Percentiles rank a stretch among this genome's conserved stretches.
Conservation (phyloP, 164 flowering plant genomes). For the Malania oleifera region DNA sequence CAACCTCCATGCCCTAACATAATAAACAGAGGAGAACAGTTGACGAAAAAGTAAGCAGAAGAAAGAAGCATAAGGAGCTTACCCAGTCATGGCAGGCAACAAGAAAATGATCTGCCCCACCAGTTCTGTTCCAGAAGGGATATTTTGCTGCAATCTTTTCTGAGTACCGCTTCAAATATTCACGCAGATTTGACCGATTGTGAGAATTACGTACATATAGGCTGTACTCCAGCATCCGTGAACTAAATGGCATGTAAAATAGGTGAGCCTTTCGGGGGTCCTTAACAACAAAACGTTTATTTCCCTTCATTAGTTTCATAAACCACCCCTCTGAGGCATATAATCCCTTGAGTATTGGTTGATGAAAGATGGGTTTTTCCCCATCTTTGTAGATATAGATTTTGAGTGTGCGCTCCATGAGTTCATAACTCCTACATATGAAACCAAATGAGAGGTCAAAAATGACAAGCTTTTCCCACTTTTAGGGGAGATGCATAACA, state of each 20-base stretch:
- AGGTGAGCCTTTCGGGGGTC: conserved; percentile 48
- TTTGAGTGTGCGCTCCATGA: conserved; percentile 48
- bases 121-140: conserved; percentile 54
- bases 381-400: conserved; percentile 56
- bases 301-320: conserved; percentile 54
- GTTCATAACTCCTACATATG: conserved; percentile 41
- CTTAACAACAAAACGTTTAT: conserved; percentile 36
- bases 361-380: conserved; percentile 46
- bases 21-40: neutral
- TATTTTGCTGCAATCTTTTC: conserved; percentile 41
- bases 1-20: too few relatives aligned
- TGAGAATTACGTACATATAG: conserved; percentile 51
- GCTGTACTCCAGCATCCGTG: conserved; percentile 32
- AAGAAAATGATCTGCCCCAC: conserved; percentile 61
- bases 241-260: conserved; percentile 59
- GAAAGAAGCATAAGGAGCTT: conserved; percentile 11
- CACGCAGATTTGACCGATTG: conserved; percentile 29
- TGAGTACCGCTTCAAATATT: conserved; percentile 36
- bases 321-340: conserved; percentile 73
- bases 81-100: conserved; percentile 72
- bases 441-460: conserved; percentile 1
- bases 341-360: conserved; percentile 47
- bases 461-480: neutral
- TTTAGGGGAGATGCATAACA: too few relatives aligned
- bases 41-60: neutral